Evolutionary conservation across 495 filamentous ascomycete species (phyloP), one percentile per base, ranked within the genome.

Genomic region (Thermothielavioides terrestris): DNA sequence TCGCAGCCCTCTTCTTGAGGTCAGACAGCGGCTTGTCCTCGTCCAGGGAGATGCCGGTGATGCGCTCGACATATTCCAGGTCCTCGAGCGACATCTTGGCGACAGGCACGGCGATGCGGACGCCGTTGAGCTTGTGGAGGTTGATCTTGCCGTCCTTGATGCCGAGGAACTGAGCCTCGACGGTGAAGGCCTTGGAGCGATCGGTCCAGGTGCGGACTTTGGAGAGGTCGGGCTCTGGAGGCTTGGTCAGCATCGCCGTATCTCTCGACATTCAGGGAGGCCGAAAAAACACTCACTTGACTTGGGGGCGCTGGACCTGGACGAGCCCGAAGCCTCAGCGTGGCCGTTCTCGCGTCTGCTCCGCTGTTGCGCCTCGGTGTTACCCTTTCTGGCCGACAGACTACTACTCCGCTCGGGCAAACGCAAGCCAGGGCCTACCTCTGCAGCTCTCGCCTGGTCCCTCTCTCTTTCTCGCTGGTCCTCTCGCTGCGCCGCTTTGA

Each of bases 21-120:
- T 90, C 88, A 0, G 86, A 86, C 22, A 95, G 72, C 9, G 94
- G 92, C 69, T 96, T 99, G 54, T 97, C 92, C 62, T 99, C 91
- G 59, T 97, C 91, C 25, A 99, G 71, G 10, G 89, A 95, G 14
- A 86, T 72, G n/a, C 89, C 89, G 14, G 89, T 89, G 12, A 77
- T 68, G 45, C 77, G 78, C 67, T 99, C 92, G 26, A 97, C 90
- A 53, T 92, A 96, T 69, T 95, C 90, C 21, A 99, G 70, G 66
- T 99, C 92, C 58, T 89, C 85, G 35, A 89, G 73, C 2, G 91
- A 88, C 92, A 99, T 99, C 66, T 97, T 97, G 9, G 80, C 67
- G 31, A 95, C 79, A 21, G 92, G 91, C 4, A 99, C 92, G 7
- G 92, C 92, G 67, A 99, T 99, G 66, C 96, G 95, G 41, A 99